Evolutionary conservation across 2,329 filamentous ascomycete genomes (phyloP), one percentile per base, ranked within the genome.

Genomic region (Ascochyta lentis): DNA sequence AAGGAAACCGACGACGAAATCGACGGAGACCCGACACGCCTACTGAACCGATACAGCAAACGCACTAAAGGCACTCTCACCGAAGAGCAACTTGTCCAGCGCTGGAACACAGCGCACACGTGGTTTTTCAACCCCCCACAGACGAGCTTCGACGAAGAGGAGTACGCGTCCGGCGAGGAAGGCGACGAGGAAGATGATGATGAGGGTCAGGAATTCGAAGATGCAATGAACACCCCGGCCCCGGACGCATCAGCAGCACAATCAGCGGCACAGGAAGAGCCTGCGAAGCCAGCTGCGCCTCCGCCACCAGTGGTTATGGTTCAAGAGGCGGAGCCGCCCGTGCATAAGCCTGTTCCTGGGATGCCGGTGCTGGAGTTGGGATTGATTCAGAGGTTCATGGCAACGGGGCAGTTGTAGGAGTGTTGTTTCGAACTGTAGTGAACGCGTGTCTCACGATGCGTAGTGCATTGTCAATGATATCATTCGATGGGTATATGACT

Each of bases 371-470:
- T 69, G 55, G 53, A 67, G 9, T 40, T 71, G 40, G 62, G 65
- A 2, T 38, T 64, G 19, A 54, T 68, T 27, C 66, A 69, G 26
- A 67, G 57, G 40, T 71, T 72, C 19, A 67, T 66, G 52, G 56
- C 56, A 27, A 63, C 59, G 12, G 67, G 68, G 19, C 60, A 64
- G 38, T 47, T 57, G 9, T 42, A 37, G 50, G 45, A 42, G 5
- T 16, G 40, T 12, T 39, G 22, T 3, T n/a, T 33, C 16, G 27
- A 35, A 1, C 29, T 31, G 10, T 31, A 31, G 10, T 13, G 10
- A 31, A 31, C 12, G 29, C 10, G 10, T 31, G 10, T 31, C 29
- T 31, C 29, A 31, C 12, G 29, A 12, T 13, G 29, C 12, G 13
- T 31, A 12, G 4, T 31, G 3, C 10, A 1, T 31, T 31, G 2